These are phyloP conservation scores for Ogataea hybrid DNA, from an alignment of 1,139 yeast species.

Conservation along the genomic window DNA sequence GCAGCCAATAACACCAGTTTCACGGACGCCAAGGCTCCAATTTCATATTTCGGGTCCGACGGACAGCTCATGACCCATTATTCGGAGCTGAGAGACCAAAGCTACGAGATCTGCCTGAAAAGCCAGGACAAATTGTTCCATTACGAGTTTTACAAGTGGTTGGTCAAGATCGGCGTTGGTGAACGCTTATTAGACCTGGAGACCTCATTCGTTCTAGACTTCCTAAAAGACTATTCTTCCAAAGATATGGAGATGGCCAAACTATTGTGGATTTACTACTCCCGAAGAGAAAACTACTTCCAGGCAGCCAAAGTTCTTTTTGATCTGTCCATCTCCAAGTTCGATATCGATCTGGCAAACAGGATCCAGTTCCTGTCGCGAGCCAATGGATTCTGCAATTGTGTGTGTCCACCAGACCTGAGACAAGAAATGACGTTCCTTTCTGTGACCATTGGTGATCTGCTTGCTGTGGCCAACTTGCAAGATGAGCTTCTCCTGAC, in stretches of 20 bases:
- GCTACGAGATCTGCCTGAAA: slow-evolving; percentile 72
- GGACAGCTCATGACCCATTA: slow-evolving; percentile 49
- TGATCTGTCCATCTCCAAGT: slow-evolving; percentile 70
- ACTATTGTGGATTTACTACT: slow-evolving; percentile 84
- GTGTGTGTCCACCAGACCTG: slow-evolving; percentile 74
- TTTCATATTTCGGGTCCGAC: slow-evolving; percentile 24
- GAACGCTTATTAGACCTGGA: slow-evolving; percentile 76
- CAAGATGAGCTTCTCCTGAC: slow-evolving; percentile 77
- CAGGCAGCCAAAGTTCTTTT: slow-evolving; percentile 84
- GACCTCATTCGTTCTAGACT: slow-evolving; percentile 77
- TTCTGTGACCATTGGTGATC: slow-evolving; percentile 69
- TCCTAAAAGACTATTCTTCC: slow-evolving; percentile 70
- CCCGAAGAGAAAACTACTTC: slow-evolving; percentile 74
- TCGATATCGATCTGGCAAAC: slow-evolving; percentile 62
- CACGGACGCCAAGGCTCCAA: slow-evolving; percentile 15
- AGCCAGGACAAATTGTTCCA: slow-evolving; percentile 83
- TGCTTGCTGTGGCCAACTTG: slow-evolving; percentile 81
- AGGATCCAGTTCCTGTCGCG: slow-evolving; percentile 88
- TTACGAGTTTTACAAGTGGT: slow-evolving; percentile 91
- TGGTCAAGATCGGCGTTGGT: slow-evolving; percentile 71
- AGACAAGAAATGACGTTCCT: slow-evolving; percentile 76
- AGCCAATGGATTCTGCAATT: slow-evolving; percentile 90
- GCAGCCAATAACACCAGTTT: slow-evolving; percentile 23
- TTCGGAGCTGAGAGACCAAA: slow-evolving; percentile 61
- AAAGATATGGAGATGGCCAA: slow-evolving; percentile 73